phyloP scores from a whole-genome alignment of 768 basidiomycete genomes.

The Thelephora aurantiotincta region DNA sequence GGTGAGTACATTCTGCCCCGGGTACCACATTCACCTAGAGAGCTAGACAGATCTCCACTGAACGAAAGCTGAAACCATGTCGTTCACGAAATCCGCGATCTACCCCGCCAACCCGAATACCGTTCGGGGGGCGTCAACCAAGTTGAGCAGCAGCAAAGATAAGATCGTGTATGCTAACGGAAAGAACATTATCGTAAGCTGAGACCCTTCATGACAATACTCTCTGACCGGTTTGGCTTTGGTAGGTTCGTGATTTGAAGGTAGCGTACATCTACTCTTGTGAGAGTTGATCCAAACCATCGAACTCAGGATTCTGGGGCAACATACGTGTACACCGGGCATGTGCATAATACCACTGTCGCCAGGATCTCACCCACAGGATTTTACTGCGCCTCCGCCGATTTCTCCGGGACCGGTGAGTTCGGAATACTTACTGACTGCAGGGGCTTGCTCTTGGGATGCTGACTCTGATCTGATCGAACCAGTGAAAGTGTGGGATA shows the following conservation, averaged over 20 bases:
- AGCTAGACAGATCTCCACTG: background rate
- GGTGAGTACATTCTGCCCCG: background rate
- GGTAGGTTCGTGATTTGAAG: slow-evolving; percentile 71
- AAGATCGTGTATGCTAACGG: slow-evolving; percentile 83
- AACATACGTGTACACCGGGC: slow-evolving; percentile 59
- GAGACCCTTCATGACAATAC: background rate
- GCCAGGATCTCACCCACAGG: slow-evolving; percentile 89
- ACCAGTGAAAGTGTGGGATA: slow-evolving; percentile 86
- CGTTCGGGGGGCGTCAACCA: slow-evolving; percentile 52
- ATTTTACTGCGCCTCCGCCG: slow-evolving; percentile 90
- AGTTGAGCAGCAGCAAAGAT: slow-evolving; percentile 58
- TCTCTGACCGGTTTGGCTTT: background rate
- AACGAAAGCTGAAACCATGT: slow-evolving; percentile 22
- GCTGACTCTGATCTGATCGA: background rate
- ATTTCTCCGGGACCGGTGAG: slow-evolving; percentile 67
- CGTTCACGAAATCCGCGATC: slow-evolving; percentile 31
- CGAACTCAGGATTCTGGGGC: slow-evolving; percentile 44
- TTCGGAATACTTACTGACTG: background rate
- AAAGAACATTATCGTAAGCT: slow-evolving; percentile 69
- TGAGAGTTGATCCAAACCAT: slow-evolving; percentile 2
- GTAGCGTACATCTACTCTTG: slow-evolving; percentile 24
- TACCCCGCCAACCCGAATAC: slow-evolving; percentile 64
- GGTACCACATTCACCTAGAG: slow-evolving; percentile 4
- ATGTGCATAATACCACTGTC: slow-evolving; percentile 74
- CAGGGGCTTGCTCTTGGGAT: background rate